Evolutionary conservation across 1,284 basidiomycete genomes (phyloP).

Genomic region (Tilletia horrida): DNA sequence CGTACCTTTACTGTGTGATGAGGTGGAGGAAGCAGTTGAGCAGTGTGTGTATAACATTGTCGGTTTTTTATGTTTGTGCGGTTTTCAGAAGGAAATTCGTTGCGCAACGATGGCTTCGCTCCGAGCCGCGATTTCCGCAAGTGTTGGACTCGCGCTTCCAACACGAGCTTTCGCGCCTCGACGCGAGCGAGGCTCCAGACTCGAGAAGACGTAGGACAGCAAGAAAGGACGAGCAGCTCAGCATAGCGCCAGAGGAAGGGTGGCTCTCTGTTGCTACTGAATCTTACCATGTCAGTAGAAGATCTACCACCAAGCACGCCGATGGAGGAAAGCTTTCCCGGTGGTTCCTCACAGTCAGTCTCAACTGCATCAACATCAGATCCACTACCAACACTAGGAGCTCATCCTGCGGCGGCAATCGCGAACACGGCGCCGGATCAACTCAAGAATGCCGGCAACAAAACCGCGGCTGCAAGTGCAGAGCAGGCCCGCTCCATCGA

Average conservation of each 20-base stretch:
- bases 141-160: not conserved
- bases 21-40: no score
- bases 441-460: not conserved
- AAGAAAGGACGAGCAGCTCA: not conserved
- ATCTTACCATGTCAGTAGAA: no score
- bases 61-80: not conserved
- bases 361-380: not conserved
- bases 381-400: not conserved
- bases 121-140: not conserved
- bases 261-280: no score
- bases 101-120: conserved; percentile 8
- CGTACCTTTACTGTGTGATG: no score
- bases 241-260: no score
- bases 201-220: not conserved
- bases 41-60: not conserved
- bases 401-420: not conserved
- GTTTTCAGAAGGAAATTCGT: not conserved
- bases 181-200: not conserved
- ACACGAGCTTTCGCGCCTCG: not conserved
- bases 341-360: no score
- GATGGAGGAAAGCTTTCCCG: no score
- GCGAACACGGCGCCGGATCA: no score
- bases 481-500: conserved; percentile 12
- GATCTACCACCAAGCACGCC: no score
- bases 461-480: not conserved